Evolutionary conservation across 2,329 filamentous ascomycete genomes (phyloP).

Genomic region (Aspergillus sp.): DNA sequence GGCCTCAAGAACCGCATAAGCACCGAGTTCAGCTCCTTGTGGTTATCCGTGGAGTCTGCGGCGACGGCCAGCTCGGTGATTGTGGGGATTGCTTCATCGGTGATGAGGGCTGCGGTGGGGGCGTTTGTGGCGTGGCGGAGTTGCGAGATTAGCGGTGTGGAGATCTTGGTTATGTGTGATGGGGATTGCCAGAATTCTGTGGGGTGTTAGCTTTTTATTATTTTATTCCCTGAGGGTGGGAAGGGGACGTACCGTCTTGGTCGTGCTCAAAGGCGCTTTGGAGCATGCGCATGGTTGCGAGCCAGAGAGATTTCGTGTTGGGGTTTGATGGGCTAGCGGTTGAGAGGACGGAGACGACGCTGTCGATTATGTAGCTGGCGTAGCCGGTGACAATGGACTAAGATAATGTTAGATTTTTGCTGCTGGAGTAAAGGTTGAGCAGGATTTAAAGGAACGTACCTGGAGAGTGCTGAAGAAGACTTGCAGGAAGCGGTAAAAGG

Average conservation of each 20-base stretch:
- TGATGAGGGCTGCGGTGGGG: conserved; percentile 47
- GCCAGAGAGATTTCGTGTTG: conserved; percentile 63
- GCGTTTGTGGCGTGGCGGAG: conserved; percentile 50
- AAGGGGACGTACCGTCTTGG: conserved; percentile 63
- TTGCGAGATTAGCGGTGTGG: conserved; percentile 68
- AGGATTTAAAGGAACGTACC: conserved; percentile 31
- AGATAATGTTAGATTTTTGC: conserved; percentile 10
- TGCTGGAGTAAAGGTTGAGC: background rate
- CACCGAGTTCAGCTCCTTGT: conserved; percentile 79
- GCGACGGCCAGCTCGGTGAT: conserved; percentile 78
- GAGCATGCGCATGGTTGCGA: conserved; percentile 69
- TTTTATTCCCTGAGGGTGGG: background rate
- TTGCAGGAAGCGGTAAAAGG: conserved; percentile 77
- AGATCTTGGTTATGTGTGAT: conserved; percentile 75
- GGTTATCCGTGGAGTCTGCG: conserved; percentile 81
- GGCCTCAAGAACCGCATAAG: conserved; percentile 75
- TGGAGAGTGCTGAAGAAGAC: conserved; percentile 83
- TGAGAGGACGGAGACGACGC: conserved; percentile 63
- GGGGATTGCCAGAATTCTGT: conserved; percentile 88
- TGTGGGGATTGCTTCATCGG: conserved; percentile 65
- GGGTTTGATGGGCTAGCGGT: conserved; percentile 42
- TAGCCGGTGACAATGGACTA: conserved; percentile 90
- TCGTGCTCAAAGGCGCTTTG: conserved; percentile 80
- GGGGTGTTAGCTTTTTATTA: conserved; percentile 12
- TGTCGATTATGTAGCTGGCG: conserved; percentile 78